A percentile compares a stretch with the other conserved stretches of the same genome.
These are phyloP conservation scores for Linum tenue DNA, from an alignment of 345 rosid species.

Conservation along the genomic window DNA sequence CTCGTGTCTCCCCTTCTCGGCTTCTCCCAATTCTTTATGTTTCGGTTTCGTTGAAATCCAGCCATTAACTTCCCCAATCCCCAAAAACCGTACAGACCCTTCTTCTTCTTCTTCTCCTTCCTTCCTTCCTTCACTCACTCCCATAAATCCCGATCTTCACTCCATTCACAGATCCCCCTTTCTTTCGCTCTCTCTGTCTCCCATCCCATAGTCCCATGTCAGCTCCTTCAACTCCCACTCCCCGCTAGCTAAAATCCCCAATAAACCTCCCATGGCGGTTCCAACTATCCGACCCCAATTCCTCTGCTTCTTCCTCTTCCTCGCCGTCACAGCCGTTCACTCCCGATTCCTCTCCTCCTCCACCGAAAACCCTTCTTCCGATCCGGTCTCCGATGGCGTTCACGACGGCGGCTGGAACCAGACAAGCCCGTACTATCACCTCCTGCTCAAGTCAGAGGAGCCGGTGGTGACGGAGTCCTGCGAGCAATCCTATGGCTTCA, in stretches of 20 bases:
- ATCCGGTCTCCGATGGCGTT: constrained; percentile 54
- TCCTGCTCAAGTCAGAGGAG: constrained; percentile 1
- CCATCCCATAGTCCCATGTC: neutral
- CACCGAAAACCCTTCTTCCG: neutral
- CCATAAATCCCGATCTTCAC: no score
- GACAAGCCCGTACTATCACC: constrained; percentile 6
- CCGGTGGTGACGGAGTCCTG: constrained; percentile 36
- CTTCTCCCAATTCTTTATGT: no score
- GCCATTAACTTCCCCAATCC: no score
- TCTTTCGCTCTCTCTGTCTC: no score
- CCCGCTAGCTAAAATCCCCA: no score
- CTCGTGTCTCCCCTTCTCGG: no score
- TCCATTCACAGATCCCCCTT: no score
- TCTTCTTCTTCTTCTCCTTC: no score
- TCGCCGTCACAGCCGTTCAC: constrained; percentile 25
- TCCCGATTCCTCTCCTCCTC: constrained; percentile 23
- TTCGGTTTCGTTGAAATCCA: no score
- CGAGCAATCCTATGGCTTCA: constrained; percentile 83
- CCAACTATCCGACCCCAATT: neutral
- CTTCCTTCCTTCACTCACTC: no score
- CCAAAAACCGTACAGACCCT: no score
- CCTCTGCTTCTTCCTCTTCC: constrained; percentile 9
- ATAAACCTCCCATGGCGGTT: neutral
- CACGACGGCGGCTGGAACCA: neutral
- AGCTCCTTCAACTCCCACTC: neutral